A percentile compares a stretch with the other conserved stretches of the same genome.
Evolutionary conservation across 257 asterid genomes (phyloP).

Genomic region (Leonotis leonurus): DNA sequence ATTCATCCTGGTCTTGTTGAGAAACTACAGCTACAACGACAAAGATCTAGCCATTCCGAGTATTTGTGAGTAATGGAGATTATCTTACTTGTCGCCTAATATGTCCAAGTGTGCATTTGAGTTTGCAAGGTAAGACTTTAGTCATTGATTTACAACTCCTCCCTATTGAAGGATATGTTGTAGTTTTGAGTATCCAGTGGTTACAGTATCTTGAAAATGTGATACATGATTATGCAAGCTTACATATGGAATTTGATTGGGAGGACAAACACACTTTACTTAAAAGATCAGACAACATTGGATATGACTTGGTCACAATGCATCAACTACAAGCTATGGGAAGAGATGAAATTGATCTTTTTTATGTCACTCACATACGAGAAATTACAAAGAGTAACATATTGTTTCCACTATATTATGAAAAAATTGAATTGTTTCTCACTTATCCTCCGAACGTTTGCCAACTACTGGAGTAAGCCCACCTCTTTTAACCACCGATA

Average conservation of each 20-base stretch:
- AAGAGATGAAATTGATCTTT: neutral
- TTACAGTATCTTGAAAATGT: neutral
- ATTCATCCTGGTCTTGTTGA: neutral
- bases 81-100: neutral
- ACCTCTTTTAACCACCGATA: too few relatives aligned
- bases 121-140: neutral
- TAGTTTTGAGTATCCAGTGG: neutral
- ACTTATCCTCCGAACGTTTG: too few relatives aligned
- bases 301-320: neutral
- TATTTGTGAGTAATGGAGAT: neutral
- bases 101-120: neutral
- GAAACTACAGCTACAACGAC: neutral
- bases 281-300: neutral
- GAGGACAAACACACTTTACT: neutral
- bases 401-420: too few relatives aligned
- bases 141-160: neutral
- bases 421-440: too few relatives aligned
- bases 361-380: neutral
- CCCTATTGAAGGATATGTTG: neutral
- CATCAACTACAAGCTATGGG: neutral
- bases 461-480: too few relatives aligned
- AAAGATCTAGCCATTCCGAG: neutral
- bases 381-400: fast-evolving
- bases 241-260: neutral
- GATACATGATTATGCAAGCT: neutral